Evolutionary conservation across 305 asterid genomes (phyloP).

Genomic region (Striga hermonthica): DNA sequence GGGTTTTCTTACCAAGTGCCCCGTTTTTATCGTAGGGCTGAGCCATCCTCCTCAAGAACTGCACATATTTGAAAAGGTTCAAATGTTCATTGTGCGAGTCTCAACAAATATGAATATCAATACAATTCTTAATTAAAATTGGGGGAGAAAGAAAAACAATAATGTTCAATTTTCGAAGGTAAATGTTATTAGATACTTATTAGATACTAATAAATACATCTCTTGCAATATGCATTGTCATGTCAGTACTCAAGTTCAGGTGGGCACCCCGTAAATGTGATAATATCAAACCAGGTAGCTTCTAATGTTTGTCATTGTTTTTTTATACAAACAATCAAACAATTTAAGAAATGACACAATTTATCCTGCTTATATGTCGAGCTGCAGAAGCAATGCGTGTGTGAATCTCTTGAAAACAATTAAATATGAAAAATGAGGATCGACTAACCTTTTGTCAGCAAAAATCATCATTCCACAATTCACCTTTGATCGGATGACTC

Average conservation of each 20-base stretch:
- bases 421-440: not conserved
- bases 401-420: too few relatives aligned
- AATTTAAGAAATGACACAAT: too few relatives aligned
- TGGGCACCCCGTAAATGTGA: conserved; percentile 96
- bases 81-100: conserved; percentile 18
- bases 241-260: conserved; percentile 93
- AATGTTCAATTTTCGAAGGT: too few relatives aligned
- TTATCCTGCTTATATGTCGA: too few relatives aligned
- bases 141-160: not conserved
- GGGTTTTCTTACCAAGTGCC: conserved; percentile 71
- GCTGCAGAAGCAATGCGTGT: too few relatives aligned
- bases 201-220: conserved; percentile 62
- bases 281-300: conserved; percentile 93
- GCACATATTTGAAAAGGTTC: conserved; percentile 18
- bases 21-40: conserved; percentile 94
- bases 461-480: conserved; percentile 99
- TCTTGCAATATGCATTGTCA: conserved; percentile 96
- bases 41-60: conserved; percentile 96
- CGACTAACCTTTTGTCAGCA: conserved; percentile 85
- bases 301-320: conserved; percentile 94
- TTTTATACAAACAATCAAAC: conserved; percentile 55
- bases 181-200: not conserved
- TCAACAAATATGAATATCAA: too few relatives aligned
- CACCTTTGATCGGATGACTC: conserved; percentile 95
- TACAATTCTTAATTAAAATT: too few relatives aligned